Evolutionary conservation across 805 yeast species (phyloP).

Genomic region (Yarrowia sp.): DNA sequence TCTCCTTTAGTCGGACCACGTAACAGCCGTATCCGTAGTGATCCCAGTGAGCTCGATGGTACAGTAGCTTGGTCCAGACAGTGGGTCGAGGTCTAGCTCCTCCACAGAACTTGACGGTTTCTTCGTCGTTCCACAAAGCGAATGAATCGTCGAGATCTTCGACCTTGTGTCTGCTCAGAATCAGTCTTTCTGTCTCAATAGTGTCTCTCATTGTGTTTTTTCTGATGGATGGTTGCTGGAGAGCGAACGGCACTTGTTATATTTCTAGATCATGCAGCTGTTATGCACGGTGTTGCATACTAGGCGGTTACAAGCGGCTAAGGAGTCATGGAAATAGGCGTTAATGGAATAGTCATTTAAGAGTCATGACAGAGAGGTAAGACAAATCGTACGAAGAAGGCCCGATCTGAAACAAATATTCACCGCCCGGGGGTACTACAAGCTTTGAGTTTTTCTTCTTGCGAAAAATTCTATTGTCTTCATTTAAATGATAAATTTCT

Average conservation of each 20-base stretch:
- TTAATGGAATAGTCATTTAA: too few relatives aligned
- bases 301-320: background rate
- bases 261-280: background rate
- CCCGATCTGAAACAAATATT: too few relatives aligned
- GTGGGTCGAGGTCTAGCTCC: slow-evolving; percentile 1
- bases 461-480: too few relatives aligned
- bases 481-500: too few relatives aligned
- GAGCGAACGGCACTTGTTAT: too few relatives aligned
- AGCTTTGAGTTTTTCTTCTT: too few relatives aligned
- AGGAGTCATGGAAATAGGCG: too few relatives aligned
- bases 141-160: background rate
- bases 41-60: slow-evolving; percentile 3
- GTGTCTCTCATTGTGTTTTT: background rate
- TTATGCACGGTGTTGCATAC: background rate
- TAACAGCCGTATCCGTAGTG: slow-evolving; percentile 11
- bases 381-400: too few relatives aligned
- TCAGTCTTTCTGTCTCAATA: background rate
- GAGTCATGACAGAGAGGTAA: background rate
- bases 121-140: slow-evolving; percentile 1
- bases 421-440: too few relatives aligned
- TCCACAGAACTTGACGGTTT: slow-evolving; percentile 16
- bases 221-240: background rate
- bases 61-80: slow-evolving; percentile 1
- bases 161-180: background rate
- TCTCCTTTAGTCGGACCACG: background rate